A percentile compares a stretch with the other conserved stretches of the same genome.
Evolutionary conservation across 108 stramenopile species (phyloP).

Genomic region (Parietichytrium sp.): DNA sequence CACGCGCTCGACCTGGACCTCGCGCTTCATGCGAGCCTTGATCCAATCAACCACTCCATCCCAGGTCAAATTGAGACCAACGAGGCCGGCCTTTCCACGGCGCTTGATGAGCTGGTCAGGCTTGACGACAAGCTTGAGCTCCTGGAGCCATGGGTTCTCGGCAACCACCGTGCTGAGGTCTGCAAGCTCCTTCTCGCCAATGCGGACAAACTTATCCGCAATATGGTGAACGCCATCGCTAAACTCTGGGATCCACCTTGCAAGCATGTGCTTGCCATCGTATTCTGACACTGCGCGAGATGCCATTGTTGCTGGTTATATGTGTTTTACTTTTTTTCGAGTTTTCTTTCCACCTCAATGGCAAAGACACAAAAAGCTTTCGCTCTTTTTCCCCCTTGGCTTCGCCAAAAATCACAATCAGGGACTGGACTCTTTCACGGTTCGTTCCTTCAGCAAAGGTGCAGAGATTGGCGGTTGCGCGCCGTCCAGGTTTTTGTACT

Average conservation of each 20-base stretch:
- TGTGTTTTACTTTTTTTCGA: too few relatives aligned
- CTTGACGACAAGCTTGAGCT: slow-evolving; percentile 71
- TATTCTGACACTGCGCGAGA: slow-evolving; percentile 77
- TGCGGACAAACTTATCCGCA: too few relatives aligned
- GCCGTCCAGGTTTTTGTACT: too few relatives aligned
- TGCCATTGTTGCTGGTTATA: background rate
- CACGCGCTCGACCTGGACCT: slow-evolving; percentile 66
- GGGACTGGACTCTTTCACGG: too few relatives aligned
- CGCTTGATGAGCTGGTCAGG: slow-evolving; percentile 89
- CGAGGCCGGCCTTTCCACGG: slow-evolving; percentile 83
- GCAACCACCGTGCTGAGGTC: slow-evolving; percentile 56
- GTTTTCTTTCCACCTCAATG: too few relatives aligned
- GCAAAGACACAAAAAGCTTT: too few relatives aligned
- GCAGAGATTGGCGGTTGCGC: too few relatives aligned
- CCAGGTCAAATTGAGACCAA: slow-evolving; percentile 74
- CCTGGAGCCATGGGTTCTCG: slow-evolving; percentile 70
- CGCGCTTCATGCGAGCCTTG: slow-evolving; percentile 67
- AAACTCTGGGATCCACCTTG: too few relatives aligned
- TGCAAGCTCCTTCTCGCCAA: slow-evolving; percentile 65
- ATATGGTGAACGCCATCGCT: too few relatives aligned
- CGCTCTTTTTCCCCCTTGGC: too few relatives aligned
- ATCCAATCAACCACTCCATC: slow-evolving; percentile 74
- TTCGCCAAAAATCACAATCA: too few relatives aligned
- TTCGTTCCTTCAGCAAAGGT: too few relatives aligned
- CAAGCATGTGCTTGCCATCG: slow-evolving; percentile 78